These are phyloP conservation scores for Pyrus pyrifolia DNA, from an alignment of 306 rosid genomes.

Conservation along the genomic window DNA sequence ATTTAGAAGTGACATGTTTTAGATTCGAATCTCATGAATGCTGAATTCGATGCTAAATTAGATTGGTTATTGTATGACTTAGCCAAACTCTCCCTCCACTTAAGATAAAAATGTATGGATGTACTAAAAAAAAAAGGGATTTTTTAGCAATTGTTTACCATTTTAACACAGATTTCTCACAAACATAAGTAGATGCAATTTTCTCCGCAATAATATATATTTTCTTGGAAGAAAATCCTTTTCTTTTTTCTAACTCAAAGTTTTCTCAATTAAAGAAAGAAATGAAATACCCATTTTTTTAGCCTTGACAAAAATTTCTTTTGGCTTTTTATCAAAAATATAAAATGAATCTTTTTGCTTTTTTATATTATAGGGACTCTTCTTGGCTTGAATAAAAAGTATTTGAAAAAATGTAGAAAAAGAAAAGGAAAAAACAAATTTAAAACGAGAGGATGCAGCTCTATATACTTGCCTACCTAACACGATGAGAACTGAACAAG, in stretches of 20 bases:
- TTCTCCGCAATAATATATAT: not conserved
- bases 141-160: not conserved
- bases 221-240: not conserved
- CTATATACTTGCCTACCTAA: not conserved
- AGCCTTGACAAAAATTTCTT: not conserved
- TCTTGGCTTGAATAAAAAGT: not conserved
- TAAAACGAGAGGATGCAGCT: not conserved
- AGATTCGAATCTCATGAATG: accelerated
- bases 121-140: no score
- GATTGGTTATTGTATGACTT: no score
- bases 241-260: not conserved
- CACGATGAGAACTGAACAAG: not conserved
- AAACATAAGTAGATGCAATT: not conserved
- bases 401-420: not conserved
- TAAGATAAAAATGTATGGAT: not conserved
- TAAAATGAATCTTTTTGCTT: no score
- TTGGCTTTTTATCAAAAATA: not conserved
- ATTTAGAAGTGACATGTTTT: no score
- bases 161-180: not conserved
- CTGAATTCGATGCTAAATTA: no score
- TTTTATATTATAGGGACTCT: no score
- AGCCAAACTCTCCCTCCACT: no score
- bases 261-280: not conserved
- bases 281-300: not conserved
- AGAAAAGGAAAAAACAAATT: not conserved